Conservation (phyloP, 1,139 yeast genomes). For the Zygosaccharomyces pseudobailii region DNA sequence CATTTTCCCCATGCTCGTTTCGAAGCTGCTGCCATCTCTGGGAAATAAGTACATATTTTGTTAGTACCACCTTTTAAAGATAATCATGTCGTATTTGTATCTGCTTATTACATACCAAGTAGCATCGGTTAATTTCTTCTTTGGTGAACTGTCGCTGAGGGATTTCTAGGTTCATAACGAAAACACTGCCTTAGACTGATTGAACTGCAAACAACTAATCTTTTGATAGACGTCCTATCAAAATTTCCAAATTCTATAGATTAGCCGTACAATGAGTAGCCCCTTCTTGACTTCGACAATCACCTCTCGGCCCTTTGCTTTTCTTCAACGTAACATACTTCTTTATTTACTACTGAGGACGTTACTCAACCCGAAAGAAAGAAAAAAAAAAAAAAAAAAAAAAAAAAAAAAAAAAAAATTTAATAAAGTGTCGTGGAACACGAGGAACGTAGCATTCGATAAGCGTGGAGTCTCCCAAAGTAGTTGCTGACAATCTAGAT, state of each 20-base stretch:
- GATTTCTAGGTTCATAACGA: conserved; percentile 26
- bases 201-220: neutral
- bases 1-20: conserved; percentile 61
- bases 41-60: neutral
- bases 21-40: conserved; percentile 60
- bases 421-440: neutral
- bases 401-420: neutral
- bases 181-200: neutral
- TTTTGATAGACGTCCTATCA: neutral
- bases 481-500: neutral
- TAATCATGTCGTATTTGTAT: neutral
- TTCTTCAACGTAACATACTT: conserved; percentile 1
- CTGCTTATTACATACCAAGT: conserved; percentile 19
- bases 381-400: conserved; percentile 1
- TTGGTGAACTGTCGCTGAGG: conserved; percentile 33
- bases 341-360: conserved; percentile 1
- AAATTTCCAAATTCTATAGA: neutral
- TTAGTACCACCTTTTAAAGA: conserved; percentile 8
- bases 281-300: neutral
- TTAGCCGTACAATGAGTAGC: neutral
- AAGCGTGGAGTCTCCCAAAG: neutral
- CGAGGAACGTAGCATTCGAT: neutral
- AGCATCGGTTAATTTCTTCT: conserved; percentile 36
- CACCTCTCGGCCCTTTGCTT: conserved; percentile 2
- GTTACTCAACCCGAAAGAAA: neutral